These are phyloP conservation scores for Centaurea solstitialis DNA, from an alignment of 129 eudicot species.

Conservation along the genomic window DNA sequence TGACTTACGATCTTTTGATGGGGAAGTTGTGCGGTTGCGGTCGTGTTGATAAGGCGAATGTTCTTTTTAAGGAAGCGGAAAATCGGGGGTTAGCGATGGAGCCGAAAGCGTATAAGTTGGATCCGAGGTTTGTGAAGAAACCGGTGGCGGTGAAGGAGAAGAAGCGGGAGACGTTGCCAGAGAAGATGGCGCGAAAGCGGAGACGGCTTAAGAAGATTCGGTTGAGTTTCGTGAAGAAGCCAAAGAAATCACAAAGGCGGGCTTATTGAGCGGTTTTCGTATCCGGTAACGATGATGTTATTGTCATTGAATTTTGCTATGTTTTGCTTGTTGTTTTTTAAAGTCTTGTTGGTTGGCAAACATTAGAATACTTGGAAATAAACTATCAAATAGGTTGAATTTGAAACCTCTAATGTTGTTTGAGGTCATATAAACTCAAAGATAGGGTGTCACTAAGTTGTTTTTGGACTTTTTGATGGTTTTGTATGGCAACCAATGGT, in stretches of 20 bases:
- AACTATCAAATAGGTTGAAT: slow-evolving; percentile 12
- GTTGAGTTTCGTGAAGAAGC: slow-evolving; percentile 89
- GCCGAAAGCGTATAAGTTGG: slow-evolving; percentile 67
- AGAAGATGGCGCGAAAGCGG: slow-evolving; percentile 92
- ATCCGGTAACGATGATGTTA: slow-evolving; percentile 24
- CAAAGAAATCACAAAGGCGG: slow-evolving; percentile 58
- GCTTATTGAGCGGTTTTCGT: slow-evolving; percentile 39
- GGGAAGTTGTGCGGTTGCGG: slow-evolving; percentile 78
- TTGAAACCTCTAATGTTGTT: not conserved
- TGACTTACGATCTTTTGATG: slow-evolving; percentile 86
- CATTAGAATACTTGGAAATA: slow-evolving; percentile 16
- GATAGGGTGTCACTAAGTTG: not conserved
- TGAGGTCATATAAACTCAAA: not conserved
- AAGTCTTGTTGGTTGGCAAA: slow-evolving; percentile 26
- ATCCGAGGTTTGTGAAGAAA: slow-evolving; percentile 70
- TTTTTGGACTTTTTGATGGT: not conserved
- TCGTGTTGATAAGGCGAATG: slow-evolving; percentile 75
- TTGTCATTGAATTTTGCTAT: slow-evolving; percentile 14
- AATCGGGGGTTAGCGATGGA: slow-evolving; percentile 52
- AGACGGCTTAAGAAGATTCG: slow-evolving; percentile 66
- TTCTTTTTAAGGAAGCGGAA: slow-evolving; percentile 78
- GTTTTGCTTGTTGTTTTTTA: slow-evolving; percentile 5
- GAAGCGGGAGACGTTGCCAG: slow-evolving; percentile 85
- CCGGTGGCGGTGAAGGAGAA: slow-evolving; percentile 63
- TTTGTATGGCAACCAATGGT: not conserved